Conservation (phyloP, 495 filamentous ascomycete genomes). For the Penicillium canescens region DNA sequence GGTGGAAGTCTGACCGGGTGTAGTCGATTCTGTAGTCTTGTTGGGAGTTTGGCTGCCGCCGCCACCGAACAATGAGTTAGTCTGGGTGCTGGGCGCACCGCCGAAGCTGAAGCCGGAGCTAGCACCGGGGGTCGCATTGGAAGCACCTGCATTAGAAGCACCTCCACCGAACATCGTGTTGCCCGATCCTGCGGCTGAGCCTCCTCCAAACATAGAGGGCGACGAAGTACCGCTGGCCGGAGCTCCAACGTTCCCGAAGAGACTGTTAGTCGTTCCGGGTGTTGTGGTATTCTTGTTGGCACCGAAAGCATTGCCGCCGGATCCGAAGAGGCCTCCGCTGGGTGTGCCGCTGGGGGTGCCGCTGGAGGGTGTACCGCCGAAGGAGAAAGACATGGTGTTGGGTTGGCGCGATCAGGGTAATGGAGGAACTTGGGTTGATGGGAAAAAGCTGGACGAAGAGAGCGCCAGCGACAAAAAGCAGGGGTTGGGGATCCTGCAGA, state of each 20-base stretch:
- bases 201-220: conserved; percentile 37
- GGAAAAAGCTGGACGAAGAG: conserved; percentile 20
- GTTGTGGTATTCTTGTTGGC: conserved; percentile 29
- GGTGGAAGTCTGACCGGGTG: conserved; percentile 35
- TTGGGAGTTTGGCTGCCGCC: conserved; percentile 36
- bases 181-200: conserved; percentile 24
- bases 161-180: conserved; percentile 36
- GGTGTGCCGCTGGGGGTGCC: conserved; percentile 36
- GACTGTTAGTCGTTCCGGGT: conserved; percentile 23
- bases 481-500: conserved; percentile 17
- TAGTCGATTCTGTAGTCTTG: conserved; percentile 37
- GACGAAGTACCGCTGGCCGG: conserved; percentile 29
- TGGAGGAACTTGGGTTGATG: conserved; percentile 16
- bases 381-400: conserved; percentile 38
- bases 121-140: conserved; percentile 21
- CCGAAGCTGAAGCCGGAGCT: conserved; percentile 46
- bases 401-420: conserved; percentile 19
- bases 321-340: conserved; percentile 40
- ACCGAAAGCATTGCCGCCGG: conserved; percentile 34
- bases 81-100: conserved; percentile 26
- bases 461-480: conserved; percentile 16
- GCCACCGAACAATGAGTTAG: conserved; percentile 30
- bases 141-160: conserved; percentile 17
- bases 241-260: conserved; percentile 50
- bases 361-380: conserved; percentile 35